Base-by-base conservation (phyloP, 257 asterid species). In the Rubia yunnanensis region DNA sequence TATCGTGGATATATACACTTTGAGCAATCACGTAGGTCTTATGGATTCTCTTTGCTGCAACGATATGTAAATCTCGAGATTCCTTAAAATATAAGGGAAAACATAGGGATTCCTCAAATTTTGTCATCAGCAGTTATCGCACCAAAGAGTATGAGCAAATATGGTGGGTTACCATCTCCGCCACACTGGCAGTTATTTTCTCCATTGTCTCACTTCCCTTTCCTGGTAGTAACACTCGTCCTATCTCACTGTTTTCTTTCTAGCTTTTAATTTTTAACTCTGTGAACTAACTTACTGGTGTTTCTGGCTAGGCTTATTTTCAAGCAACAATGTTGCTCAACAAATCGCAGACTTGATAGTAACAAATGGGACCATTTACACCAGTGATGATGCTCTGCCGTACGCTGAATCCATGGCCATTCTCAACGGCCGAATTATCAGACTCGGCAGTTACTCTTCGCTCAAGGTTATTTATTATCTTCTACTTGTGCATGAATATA, bases 381-480 rank as follows among this genome's bases (percentile, higher is more conserved):
- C 97, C 76, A 77, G 88, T 73, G 87, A 88, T 70, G 80, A 58
- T n/a, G 72, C 83, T 69, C 76, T 77, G 30, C 94, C 86, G 24
- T 83, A 85, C 72, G 95, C 83, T 48, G 87, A 88, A 60, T 85
- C 96, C 22, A 87, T 90, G 86, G 97, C 96, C 64, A 70, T 90
- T 74, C 81, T 77, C 63, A 70, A 74, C 49, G 88, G 86, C 5
- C 89, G 91, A 55, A 73, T 90, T 78, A 70, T 90, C 26, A 81
- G 87, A 27, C 48, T 86, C 48, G 96, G 95, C 48, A 71, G 62
- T 65, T 81, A 71, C 71, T 78, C 91, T 39, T 72, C 83, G 55
- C 1, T 85, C 41, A 72, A 85, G 95, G 96, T 85, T 23, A 44
- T 44, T 3, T 64, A 9, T 63, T 17, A 26, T 63, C 22, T 39